These are phyloP conservation scores for Stagonosporopsis chrysanthemi DNA, from an alignment of 2,329 filamentous ascomycete genomes.

Conservation along the genomic window DNA sequence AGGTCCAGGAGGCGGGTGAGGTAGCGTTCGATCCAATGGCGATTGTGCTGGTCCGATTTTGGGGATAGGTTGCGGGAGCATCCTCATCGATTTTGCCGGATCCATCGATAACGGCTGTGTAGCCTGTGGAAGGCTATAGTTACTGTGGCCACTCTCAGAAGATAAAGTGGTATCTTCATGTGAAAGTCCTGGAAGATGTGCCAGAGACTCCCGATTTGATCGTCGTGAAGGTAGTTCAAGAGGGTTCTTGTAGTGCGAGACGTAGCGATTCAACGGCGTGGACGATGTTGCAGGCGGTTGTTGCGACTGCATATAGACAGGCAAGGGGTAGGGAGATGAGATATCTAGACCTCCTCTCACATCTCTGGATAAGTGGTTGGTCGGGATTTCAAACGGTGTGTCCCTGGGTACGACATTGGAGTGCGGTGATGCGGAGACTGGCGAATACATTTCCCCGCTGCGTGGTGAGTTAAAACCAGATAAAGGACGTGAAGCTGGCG, in stretches of 20 bases:
- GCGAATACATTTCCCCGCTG: constrained; percentile 44
- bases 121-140: constrained; percentile 24
- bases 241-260: constrained; percentile 31
- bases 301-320: constrained; percentile 27
- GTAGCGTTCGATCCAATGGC: constrained; percentile 40
- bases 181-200: constrained; percentile 43
- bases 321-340: constrained; percentile 26
- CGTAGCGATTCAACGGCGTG: constrained; percentile 10
- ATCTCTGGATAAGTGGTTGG: constrained; percentile 31
- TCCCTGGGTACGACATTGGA: constrained; percentile 39
- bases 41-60: constrained; percentile 39
- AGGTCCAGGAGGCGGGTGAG: constrained; percentile 16
- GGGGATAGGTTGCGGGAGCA: constrained; percentile 49
- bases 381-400: constrained; percentile 30
- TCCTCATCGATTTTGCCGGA: constrained; percentile 43
- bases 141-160: constrained; percentile 46
- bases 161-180: constrained; percentile 52
- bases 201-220: constrained; percentile 37
- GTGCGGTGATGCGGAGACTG: constrained; percentile 45
- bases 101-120: constrained; percentile 36
- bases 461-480: constrained; percentile 47
- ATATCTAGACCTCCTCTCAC: constrained; percentile 30
- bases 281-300: constrained; percentile 11
- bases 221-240: constrained; percentile 44
- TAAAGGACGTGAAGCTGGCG: constrained; percentile 41